A percentile compares a stretch with the other conserved stretches of the same genome.
phyloP scores from a whole-genome alignment of 2,329 filamentous ascomycete genomes.

The Diplodia intermedia region DNA sequence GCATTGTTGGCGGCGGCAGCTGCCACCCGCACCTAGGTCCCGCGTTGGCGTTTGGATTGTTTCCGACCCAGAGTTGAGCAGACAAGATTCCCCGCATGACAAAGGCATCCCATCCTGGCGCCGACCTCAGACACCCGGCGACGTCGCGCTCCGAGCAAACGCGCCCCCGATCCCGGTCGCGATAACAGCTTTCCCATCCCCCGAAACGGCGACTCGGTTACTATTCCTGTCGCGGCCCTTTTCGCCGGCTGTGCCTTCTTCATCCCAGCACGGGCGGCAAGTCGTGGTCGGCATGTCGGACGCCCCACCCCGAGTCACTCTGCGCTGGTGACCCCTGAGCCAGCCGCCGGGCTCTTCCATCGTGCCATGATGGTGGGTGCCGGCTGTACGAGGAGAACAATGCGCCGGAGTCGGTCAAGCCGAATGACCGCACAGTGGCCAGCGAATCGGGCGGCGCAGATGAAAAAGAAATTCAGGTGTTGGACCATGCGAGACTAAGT shows the following conservation, averaged over 20 bases:
- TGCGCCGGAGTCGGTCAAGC: slow-evolving; percentile 22
- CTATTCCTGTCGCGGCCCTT: not conserved
- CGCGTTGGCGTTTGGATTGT: not conserved
- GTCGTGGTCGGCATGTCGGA: slow-evolving; percentile 4
- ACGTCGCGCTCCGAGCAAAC: slow-evolving; percentile 6
- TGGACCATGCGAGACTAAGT: not conserved
- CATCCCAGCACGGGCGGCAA: not conserved
- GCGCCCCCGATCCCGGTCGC: not conserved
- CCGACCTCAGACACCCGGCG: slow-evolving; percentile 6
- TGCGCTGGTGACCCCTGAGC: slow-evolving; percentile 13
- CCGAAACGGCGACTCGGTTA: not conserved
- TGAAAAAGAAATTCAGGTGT: slow-evolving; percentile 21
- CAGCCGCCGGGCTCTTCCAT: slow-evolving; percentile 8
- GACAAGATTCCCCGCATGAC: slow-evolving; percentile 22
- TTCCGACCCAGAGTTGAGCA: slow-evolving; percentile 1
- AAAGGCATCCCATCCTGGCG: not conserved
- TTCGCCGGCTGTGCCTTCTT: not conserved
- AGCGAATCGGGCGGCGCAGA: slow-evolving; percentile 14
- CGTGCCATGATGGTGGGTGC: not conserved
- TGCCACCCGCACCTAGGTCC: too few species aligned
- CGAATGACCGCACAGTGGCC: slow-evolving; percentile 2
- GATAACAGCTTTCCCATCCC: not conserved
- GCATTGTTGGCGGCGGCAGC: not conserved
- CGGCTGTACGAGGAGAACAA: slow-evolving; percentile 14
- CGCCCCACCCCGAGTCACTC: slow-evolving; percentile 4